These are phyloP conservation scores for Sphenostylis stenocarpa DNA, from an alignment of 306 rosid genomes.

Conservation along the genomic window DNA sequence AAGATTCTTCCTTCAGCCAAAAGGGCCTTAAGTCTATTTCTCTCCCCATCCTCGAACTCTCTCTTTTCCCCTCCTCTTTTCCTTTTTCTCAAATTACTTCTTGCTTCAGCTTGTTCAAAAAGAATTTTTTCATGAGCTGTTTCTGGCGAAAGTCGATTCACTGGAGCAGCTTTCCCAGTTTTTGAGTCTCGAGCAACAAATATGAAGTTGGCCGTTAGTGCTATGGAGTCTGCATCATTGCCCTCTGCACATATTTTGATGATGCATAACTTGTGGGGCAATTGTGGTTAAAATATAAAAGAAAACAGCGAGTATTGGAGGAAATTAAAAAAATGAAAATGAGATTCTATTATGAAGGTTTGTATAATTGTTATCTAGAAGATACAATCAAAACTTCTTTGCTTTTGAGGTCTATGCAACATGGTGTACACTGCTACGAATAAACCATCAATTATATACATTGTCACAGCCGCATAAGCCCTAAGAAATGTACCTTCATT, in stretches of 20 bases:
- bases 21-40: slow-evolving; percentile 46
- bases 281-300: not conserved
- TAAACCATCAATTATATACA: not conserved
- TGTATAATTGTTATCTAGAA: not conserved
- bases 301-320: not conserved
- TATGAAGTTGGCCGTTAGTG: slow-evolving; percentile 88
- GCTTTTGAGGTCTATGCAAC: not conserved
- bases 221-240: slow-evolving; percentile 53
- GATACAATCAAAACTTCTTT: not conserved
- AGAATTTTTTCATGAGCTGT: slow-evolving; percentile 68
- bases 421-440: not conserved
- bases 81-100: slow-evolving; percentile 64
- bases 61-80: slow-evolving; percentile 55
- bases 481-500: slow-evolving; percentile 51
- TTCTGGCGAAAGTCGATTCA: slow-evolving; percentile 76
- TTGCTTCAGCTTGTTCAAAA: slow-evolving; percentile 77
- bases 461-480: slow-evolving; percentile 22
- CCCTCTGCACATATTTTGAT: slow-evolving; percentile 34
- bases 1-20: slow-evolving; percentile 80
- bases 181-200: slow-evolving; percentile 94
- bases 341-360: slow-evolving; percentile 14
- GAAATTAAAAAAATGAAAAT: not conserved
- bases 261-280: slow-evolving; percentile 2
- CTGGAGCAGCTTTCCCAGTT: slow-evolving; percentile 89
- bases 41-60: slow-evolving; percentile 51